These are phyloP conservation scores for Dissophora globulifera DNA, from an alignment of 192 early-diverging fungal species.

Conservation along the genomic window DNA sequence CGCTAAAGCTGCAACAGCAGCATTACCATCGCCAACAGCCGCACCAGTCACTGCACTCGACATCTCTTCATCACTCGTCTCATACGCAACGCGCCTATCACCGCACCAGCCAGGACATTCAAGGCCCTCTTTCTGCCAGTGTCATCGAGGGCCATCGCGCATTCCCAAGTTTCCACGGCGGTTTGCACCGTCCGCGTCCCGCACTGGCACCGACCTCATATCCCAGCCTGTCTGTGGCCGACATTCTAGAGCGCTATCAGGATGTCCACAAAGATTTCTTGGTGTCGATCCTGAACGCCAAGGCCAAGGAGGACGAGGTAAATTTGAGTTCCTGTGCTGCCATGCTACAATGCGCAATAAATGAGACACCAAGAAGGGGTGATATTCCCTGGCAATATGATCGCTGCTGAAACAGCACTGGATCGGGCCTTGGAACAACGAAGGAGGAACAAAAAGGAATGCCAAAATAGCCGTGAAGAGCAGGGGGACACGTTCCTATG, in stretches of 20 bases:
- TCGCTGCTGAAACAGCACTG: too few species aligned
- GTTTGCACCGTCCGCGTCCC: not conserved
- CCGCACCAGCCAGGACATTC: slow-evolving; percentile 30
- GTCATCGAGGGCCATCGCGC: slow-evolving; percentile 44
- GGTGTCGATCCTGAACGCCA: slow-evolving; percentile 44
- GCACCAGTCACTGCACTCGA: slow-evolving; percentile 3
- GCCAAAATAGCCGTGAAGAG: not conserved
- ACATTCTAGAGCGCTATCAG: slow-evolving; percentile 43
- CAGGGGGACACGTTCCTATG: not conserved
- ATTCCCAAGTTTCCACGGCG: slow-evolving; percentile 43
- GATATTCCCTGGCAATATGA: too few species aligned
- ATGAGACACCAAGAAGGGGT: too few species aligned
- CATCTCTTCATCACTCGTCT: slow-evolving; percentile 4
- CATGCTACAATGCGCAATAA: too few species aligned
- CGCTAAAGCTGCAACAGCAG: not conserved
- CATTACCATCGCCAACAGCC: not conserved
- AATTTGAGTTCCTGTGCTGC: not conserved
- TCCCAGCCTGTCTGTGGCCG: slow-evolving; percentile 28
- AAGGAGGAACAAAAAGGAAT: not conserved
- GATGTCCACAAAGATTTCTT: slow-evolving; percentile 44
- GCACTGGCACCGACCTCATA: not conserved
- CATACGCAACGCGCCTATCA: slow-evolving; percentile 21
- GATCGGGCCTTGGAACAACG: too few species aligned
- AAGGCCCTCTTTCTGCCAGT: slow-evolving; percentile 45
- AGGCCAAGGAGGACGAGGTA: slow-evolving; percentile 54